These are phyloP conservation scores for Blastobotrys buckinghamii DNA, from an alignment of 1,139 yeast genomes.

Conservation along the genomic window DNA sequence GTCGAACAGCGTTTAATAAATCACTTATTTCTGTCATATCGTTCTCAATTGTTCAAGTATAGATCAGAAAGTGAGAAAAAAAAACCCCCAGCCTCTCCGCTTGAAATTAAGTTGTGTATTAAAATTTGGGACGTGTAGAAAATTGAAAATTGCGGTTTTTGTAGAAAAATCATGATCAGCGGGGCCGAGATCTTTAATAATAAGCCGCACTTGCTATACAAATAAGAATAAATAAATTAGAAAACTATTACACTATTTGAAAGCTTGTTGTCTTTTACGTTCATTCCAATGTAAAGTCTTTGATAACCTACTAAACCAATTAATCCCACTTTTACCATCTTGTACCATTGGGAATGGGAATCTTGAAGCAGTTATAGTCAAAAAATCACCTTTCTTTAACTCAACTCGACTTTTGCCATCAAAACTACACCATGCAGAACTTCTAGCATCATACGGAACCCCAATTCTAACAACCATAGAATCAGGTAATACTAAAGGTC, in stretches of 20 bases:
- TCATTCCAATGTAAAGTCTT: slow-evolving; percentile 52
- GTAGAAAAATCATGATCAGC: too few species aligned
- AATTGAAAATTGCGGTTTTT: too few species aligned
- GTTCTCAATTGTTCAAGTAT: too few species aligned
- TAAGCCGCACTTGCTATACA: neutral
- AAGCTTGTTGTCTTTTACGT: slow-evolving; percentile 38
- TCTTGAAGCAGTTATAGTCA: slow-evolving; percentile 64
- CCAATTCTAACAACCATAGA: slow-evolving; percentile 61
- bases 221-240: neutral
- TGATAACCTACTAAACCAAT: slow-evolving; percentile 47
- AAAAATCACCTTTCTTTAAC: slow-evolving; percentile 60
- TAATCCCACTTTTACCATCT: slow-evolving; percentile 36
- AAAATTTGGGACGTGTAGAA: neutral
- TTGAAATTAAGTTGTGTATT: neutral
- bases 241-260: neutral
- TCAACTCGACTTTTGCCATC: slow-evolving; percentile 75
- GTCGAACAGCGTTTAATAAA: slow-evolving; percentile 1
- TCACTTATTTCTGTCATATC: slow-evolving; percentile 1
- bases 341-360: slow-evolving; percentile 74
- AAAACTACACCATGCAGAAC: slow-evolving; percentile 75
- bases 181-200: too few species aligned
- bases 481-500: slow-evolving; percentile 77
- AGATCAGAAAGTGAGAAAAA: too few species aligned
- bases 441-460: slow-evolving; percentile 59
- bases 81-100: too few species aligned